Evolutionary conservation across 2,329 filamentous ascomycete species (phyloP).

Genomic region (Pseudogymnoascus sp.): DNA sequence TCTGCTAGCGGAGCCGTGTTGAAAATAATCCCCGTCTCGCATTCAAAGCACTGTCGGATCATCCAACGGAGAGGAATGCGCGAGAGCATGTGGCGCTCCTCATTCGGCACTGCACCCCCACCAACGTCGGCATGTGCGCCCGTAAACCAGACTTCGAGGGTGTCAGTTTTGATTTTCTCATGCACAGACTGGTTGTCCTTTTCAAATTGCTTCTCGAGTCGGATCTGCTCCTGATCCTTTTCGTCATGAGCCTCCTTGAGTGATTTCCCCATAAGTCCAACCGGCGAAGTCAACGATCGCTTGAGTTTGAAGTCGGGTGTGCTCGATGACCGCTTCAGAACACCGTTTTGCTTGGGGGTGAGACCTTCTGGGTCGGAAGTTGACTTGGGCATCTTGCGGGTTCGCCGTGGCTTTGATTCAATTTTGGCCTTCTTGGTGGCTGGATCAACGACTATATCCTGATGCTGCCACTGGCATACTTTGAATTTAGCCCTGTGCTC

Average conservation of each 20-base stretch:
- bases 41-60: slow-evolving; percentile 39
- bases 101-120: slow-evolving; percentile 36
- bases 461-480: slow-evolving; percentile 30
- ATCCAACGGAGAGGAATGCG: slow-evolving; percentile 41
- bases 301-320: slow-evolving; percentile 2
- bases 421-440: slow-evolving; percentile 7
- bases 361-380: slow-evolving; percentile 10
- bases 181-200: slow-evolving; percentile 12
- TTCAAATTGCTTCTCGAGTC: slow-evolving; percentile 16
- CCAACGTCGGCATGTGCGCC: slow-evolving; percentile 37
- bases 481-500: slow-evolving; percentile 39
- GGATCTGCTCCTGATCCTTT: slow-evolving; percentile 13
- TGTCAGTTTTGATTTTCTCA: slow-evolving; percentile 34
- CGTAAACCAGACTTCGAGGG: slow-evolving; percentile 35
- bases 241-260: slow-evolving; percentile 9
- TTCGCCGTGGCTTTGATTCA: background rate
- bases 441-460: slow-evolving; percentile 18
- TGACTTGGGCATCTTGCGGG: slow-evolving; percentile 9
- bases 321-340: slow-evolving; percentile 4
- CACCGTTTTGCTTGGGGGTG: background rate
- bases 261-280: background rate
- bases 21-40: slow-evolving; percentile 38
- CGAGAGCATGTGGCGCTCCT: slow-evolving; percentile 34
- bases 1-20: slow-evolving; percentile 32
- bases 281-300: background rate